Evolutionary conservation across 257 asterid species (phyloP).

Genomic region (Mentha longifolia): DNA sequence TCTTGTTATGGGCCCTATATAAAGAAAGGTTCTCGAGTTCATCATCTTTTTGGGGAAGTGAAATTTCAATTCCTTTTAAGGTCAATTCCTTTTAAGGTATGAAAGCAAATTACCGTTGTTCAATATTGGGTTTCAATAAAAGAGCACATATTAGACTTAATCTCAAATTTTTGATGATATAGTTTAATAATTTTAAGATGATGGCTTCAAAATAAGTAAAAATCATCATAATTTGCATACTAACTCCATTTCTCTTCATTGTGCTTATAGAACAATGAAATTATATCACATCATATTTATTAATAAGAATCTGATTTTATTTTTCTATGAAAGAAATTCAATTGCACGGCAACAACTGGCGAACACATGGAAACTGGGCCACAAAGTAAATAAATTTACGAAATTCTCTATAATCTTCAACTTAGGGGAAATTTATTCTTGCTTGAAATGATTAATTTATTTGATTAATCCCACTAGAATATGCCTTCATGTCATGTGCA

Average conservation of each 20-base stretch:
- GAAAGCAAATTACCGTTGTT: too few species aligned
- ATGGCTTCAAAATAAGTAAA: too few species aligned
- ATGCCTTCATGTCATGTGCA: slow-evolving; percentile 30
- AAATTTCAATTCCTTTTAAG: too few species aligned
- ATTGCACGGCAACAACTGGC: slow-evolving; percentile 46
- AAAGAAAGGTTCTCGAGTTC: slow-evolving; percentile 27
- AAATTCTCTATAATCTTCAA: slow-evolving; percentile 15
- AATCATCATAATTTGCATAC: too few species aligned
- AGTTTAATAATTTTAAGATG: too few species aligned
- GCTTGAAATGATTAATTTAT: slow-evolving; percentile 32
- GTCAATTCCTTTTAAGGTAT: too few species aligned
- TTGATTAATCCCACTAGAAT: slow-evolving; percentile 41
- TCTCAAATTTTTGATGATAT: too few species aligned
- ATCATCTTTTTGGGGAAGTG: slow-evolving; percentile 24
- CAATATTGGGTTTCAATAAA: too few species aligned
- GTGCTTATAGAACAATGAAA: too few species aligned
- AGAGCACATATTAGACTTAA: too few species aligned
- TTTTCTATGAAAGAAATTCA: slow-evolving; percentile 14
- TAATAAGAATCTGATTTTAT: not conserved
- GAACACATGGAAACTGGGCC: slow-evolving; percentile 58
- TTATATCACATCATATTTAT: slow-evolving; percentile 15
- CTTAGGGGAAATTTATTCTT: slow-evolving; percentile 25
- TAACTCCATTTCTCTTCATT: too few species aligned
- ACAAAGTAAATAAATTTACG: not conserved
- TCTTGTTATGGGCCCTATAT: not conserved